These are phyloP conservation scores for Phytopythium vexans DNA, from an alignment of 352 stramenopile genomes.

Conservation along the genomic window DNA sequence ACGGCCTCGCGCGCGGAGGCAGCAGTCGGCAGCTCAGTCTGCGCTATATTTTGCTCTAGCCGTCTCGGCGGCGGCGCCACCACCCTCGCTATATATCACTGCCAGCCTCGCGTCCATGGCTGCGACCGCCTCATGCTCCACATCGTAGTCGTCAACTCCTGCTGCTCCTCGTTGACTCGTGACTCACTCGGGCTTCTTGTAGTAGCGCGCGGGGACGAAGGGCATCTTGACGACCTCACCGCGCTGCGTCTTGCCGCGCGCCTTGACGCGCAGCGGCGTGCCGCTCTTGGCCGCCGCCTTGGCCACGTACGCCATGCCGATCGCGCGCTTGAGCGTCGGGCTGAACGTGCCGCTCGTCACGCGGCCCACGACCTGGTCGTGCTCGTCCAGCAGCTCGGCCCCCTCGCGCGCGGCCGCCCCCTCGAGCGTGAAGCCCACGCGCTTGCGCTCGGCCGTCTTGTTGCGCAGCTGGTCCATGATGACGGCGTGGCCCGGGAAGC, in stretches of 20 bases:
- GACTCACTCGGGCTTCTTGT: constrained; percentile 72
- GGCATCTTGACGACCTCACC: constrained; percentile 97
- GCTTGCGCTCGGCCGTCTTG: constrained; percentile 92
- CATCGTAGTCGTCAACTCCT: neutral
- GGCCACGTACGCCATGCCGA: constrained; percentile 98
- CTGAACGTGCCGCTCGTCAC: constrained; percentile 97
- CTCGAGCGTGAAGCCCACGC: constrained; percentile 95
- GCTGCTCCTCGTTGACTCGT: neutral
- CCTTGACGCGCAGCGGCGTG: constrained; percentile 93
- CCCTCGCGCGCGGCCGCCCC: constrained; percentile 93
- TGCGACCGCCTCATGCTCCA: too few species aligned
- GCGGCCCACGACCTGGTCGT: constrained; percentile 77
- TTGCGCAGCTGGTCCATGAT: constrained; percentile 95
- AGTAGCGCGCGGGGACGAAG: constrained; percentile 97
- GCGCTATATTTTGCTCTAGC: constrained; percentile 67
- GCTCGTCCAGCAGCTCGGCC: constrained; percentile 90
- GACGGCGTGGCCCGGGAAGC: constrained; percentile 94
- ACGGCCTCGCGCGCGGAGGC: constrained; percentile 16
- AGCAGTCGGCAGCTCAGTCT: constrained; percentile 65
- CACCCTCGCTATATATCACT: constrained; percentile 4
- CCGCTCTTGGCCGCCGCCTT: constrained; percentile 89
- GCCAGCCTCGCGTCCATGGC: too few species aligned
- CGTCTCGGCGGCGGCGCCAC: neutral
- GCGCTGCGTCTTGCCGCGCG: constrained; percentile 94
- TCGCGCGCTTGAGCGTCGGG: constrained; percentile 94